Percentiles rank a stretch among this genome's conserved stretches.
These are phyloP conservation scores for Monosporozyma yasuniensis DNA, from an alignment of 805 yeast species.

Conservation along the genomic window DNA sequence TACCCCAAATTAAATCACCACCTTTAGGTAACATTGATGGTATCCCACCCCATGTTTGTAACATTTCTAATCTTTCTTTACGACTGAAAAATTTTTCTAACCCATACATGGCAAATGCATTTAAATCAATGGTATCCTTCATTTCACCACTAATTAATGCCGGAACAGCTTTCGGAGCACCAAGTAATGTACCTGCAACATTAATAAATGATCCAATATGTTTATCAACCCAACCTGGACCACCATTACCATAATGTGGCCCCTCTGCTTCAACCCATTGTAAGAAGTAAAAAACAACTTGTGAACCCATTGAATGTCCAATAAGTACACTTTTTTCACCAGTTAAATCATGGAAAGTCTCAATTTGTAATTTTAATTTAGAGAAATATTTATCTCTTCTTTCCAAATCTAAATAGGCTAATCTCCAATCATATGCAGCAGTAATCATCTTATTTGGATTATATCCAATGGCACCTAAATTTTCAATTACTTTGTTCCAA, in stretches of 20 bases:
- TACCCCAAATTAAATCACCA: conserved; percentile 86
- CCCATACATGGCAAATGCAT: conserved; percentile 87
- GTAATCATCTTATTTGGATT: conserved; percentile 84
- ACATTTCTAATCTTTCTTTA: conserved; percentile 77
- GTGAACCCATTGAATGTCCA: conserved; percentile 97
- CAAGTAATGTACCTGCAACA: conserved; percentile 81
- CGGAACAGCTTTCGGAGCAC: conserved; percentile 90
- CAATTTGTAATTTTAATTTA: conserved; percentile 65
- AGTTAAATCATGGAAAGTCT: conserved; percentile 40
- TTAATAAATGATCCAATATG: conserved; percentile 75
- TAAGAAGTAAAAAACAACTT: conserved; percentile 75
- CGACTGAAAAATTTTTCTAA: conserved; percentile 88
- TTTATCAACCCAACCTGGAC: conserved; percentile 76
- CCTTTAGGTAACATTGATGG: conserved; percentile 97
- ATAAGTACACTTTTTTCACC: conserved; percentile 66
- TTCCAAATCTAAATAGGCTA: conserved; percentile 83
- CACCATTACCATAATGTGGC: conserved; percentile 79
- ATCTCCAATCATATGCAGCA: conserved; percentile 95
- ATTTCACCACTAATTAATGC: conserved; percentile 95
- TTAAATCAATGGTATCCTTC: conserved; percentile 94
- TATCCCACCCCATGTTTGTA: conserved; percentile 81
- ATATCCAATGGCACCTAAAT: conserved; percentile 87
- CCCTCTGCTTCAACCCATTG: conserved; percentile 97
- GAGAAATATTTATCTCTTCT: conserved; percentile 79
- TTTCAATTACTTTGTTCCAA: conserved; percentile 94